Evolutionary conservation across 768 basidiomycete genomes (phyloP), one percentile per base, ranked within the genome.

Genomic region (Amanita phalloides): DNA sequence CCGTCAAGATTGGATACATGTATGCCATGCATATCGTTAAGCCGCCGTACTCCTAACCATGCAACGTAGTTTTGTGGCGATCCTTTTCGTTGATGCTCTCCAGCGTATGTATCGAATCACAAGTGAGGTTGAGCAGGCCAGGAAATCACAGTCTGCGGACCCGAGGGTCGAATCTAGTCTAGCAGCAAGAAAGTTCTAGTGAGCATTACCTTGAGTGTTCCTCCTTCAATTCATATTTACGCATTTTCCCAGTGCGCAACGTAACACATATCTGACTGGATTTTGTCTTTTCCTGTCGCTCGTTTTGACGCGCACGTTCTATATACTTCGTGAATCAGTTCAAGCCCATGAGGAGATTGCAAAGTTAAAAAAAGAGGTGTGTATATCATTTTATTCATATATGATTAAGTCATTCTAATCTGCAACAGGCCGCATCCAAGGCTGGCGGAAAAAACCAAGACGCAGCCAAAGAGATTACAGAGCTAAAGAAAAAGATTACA

Each of bases 281-380:
- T 93, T 91, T 66, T 90, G 87, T 54, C 76, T 99, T 43, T 96
- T 97, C 83, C 83, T 99, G 20, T 96, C 95, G 7, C 82, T 98
- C 52, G 85, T 96, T 58, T 81, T 97, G 58, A 86, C 93, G 2
- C 84, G 94, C 60, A 89, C 87, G 3, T 97, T 97, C 72, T 84
- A 85, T 64, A 88, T 98, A 65, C 79, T 88, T 43, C 81, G 93
- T 61, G 91, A 97, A 64, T 82, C 96, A 57, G 84, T 97, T 56
- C 83, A 90, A 58, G 79, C 84, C 1, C 90, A 95, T 66, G 93
- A 94, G 58, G 82, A 90, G 60, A 89, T 89, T 61, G 82, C 81
- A 17, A 84, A 86, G 60, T 64, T 97, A 54, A 92, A 94, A 73
- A 76, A 82, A 58, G 66, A 71, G 55, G 78, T 70, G 39, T 37